A percentile compares a stretch with the other conserved stretches of the same genome.
phyloP scores from a whole-genome alignment of 768 basidiomycete species.

The Suillus subalutaceus region DNA sequence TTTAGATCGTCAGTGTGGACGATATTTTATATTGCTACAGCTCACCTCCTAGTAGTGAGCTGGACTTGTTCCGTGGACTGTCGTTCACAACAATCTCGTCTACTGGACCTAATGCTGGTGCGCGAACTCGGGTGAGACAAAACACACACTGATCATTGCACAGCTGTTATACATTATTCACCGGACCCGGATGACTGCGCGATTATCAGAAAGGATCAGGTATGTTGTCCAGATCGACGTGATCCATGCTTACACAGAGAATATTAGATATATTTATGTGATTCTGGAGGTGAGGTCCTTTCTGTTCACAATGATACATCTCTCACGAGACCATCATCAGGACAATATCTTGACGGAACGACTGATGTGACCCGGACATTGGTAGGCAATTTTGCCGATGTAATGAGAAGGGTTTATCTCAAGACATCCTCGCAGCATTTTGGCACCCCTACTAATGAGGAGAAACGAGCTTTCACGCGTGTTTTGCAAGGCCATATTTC shows the following conservation, averaged over 20 bases:
- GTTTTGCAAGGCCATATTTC: constrained; percentile 92
- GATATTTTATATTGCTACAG: background rate
- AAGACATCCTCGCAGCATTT: constrained; percentile 66
- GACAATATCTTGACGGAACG: constrained; percentile 90
- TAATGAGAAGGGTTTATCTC: background rate
- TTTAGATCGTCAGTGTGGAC: constrained; percentile 71
- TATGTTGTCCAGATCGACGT: constrained; percentile 26
- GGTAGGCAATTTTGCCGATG: constrained; percentile 43
- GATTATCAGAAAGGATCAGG: constrained; percentile 74
- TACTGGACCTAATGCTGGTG: constrained; percentile 90
- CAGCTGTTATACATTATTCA: constrained; percentile 92
- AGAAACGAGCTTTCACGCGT: constrained; percentile 87
- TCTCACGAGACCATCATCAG: constrained; percentile 34
- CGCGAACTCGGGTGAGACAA: constrained; percentile 21
- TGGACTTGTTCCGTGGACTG: constrained; percentile 79
- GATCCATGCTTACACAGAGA: constrained; percentile 35
- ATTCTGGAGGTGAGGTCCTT: constrained; percentile 71
- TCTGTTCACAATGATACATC: constrained; percentile 2
- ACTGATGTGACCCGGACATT: constrained; percentile 93
- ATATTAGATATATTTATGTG: constrained; percentile 70
- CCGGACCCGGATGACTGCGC: constrained; percentile 78
- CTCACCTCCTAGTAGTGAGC: constrained; percentile 51
- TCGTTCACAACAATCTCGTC: constrained; percentile 94
- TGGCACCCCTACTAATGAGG: constrained; percentile 78
- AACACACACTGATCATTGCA: constrained; percentile 7